These are phyloP conservation scores for Nakazawaea pomicola DNA, from an alignment of 805 yeast species.

Conservation along the genomic window DNA sequence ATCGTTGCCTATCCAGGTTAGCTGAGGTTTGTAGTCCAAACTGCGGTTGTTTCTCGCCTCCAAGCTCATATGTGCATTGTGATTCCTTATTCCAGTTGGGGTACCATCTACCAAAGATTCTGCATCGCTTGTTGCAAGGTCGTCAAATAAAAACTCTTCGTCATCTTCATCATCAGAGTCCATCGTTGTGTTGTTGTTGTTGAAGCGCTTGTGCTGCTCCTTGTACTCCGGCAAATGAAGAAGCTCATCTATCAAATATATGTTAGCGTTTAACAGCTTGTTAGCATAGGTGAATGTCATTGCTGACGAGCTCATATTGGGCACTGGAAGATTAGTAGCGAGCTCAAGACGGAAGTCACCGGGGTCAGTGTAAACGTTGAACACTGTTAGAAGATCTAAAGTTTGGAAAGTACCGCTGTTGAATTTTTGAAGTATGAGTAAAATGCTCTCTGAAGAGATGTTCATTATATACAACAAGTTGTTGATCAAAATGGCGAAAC, in stretches of 20 bases:
- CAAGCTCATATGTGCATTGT: background rate
- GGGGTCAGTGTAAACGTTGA: slow-evolving; percentile 6
- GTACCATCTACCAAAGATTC: slow-evolving; percentile 13
- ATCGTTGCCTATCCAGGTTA: slow-evolving; percentile 5
- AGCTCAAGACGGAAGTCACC: slow-evolving; percentile 6
- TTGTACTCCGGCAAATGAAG: slow-evolving; percentile 8
- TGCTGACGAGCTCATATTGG: background rate
- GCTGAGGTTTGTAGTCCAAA: slow-evolving; percentile 7
- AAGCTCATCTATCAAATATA: slow-evolving; percentile 4
- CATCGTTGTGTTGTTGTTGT: background rate
- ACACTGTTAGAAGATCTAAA: slow-evolving; percentile 7
- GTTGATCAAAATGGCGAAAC: slow-evolving; percentile 9
- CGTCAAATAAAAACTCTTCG: slow-evolving; percentile 12
- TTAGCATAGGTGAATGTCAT: background rate
- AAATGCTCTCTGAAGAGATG: slow-evolving; percentile 5
- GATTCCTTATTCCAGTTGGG: slow-evolving; percentile 19
- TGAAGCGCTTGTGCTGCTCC: slow-evolving; percentile 8
- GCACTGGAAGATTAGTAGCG: background rate
- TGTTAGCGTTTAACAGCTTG: background rate
- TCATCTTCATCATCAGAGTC: slow-evolving; percentile 24
- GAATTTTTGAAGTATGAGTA: slow-evolving; percentile 1
- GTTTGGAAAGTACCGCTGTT: slow-evolving; percentile 1
- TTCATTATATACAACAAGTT: slow-evolving; percentile 7
- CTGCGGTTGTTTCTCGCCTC: background rate
- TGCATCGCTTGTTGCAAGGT: slow-evolving; percentile 7